phyloP scores from a whole-genome alignment of 805 yeast species.

The Pichia membranifaciens region DNA sequence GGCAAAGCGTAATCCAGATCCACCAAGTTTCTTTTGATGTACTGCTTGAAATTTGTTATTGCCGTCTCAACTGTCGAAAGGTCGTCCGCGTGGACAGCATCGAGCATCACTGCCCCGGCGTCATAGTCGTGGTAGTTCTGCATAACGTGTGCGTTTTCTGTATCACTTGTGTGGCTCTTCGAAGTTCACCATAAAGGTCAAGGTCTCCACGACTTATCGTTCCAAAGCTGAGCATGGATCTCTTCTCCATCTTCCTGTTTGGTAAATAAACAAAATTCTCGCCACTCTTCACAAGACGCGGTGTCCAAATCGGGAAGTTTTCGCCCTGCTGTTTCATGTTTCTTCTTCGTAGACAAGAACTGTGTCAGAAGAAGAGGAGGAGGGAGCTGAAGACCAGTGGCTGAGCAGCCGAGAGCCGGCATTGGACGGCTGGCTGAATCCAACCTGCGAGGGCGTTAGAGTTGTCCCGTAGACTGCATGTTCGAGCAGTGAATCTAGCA shows the following conservation, averaged over 20 bases:
- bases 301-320: conserved; percentile 30
- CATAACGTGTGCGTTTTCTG: no score
- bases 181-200: no score
- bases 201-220: no score
- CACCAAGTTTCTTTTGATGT: conserved; percentile 50
- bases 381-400: conserved; percentile 34
- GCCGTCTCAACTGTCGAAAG: conserved; percentile 20
- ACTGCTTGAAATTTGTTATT: conserved; percentile 39
- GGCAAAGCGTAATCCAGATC: conserved; percentile 43
- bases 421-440: conserved; percentile 66
- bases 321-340: no score
- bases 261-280: no score
- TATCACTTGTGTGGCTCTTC: no score
- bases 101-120: conserved; percentile 21
- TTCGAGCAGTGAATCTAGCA: conserved; percentile 39
- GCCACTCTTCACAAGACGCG: no score
- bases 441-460: conserved; percentile 38
- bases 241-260: neutral
- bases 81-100: conserved; percentile 23
- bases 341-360: conserved; percentile 8
- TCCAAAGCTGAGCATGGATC: neutral
- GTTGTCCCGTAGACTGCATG: conserved; percentile 43
- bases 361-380: neutral
- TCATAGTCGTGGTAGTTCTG: conserved; percentile 17
- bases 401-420: conserved; percentile 53